A percentile compares a stretch with the other conserved stretches of the same genome.
These are phyloP conservation scores for Taxawa tesnikishii DNA, from an alignment of 2,329 filamentous ascomycete species.

Conservation along the genomic window DNA sequence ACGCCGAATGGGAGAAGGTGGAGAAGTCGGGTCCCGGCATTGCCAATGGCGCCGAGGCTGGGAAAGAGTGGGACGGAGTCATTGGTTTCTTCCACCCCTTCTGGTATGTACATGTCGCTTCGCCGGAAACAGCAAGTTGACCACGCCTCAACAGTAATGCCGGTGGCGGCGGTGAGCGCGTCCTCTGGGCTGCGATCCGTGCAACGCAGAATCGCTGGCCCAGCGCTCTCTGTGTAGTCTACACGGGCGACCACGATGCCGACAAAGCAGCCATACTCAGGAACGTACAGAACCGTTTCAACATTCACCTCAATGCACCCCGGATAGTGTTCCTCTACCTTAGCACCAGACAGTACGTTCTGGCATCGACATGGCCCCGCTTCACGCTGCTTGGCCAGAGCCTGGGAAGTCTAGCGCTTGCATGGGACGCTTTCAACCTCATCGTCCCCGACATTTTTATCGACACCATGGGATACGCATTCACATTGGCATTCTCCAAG, in stretches of 20 bases:
- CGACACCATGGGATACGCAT: constrained; percentile 97
- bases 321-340: constrained; percentile 84
- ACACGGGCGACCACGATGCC: constrained; percentile 88
- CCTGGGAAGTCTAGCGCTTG: constrained; percentile 73
- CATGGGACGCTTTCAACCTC: constrained; percentile 85
- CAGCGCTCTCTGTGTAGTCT: constrained; percentile 78
- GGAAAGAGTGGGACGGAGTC: constrained; percentile 61
- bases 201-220: constrained; percentile 86
- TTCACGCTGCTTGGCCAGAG: constrained; percentile 95
- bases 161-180: constrained; percentile 86
- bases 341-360: constrained; percentile 73
- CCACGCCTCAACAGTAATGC: constrained; percentile 62
- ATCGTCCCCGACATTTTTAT: constrained; percentile 88
- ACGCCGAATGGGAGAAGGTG: not conserved
- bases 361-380: constrained; percentile 75
- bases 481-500: constrained; percentile 71
- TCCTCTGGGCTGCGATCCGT: constrained; percentile 89
- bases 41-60: not conserved
- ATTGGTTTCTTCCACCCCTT: constrained; percentile 97
- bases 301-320: constrained; percentile 75
- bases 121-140: not conserved
- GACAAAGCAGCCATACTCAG: constrained; percentile 66
- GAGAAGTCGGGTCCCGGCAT: too few species aligned
- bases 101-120: constrained; percentile 60
- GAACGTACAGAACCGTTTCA: constrained; percentile 62